phyloP scores from a whole-genome alignment of 2,329 filamentous ascomycete genomes.

The Colletotrichum aenigma region DNA sequence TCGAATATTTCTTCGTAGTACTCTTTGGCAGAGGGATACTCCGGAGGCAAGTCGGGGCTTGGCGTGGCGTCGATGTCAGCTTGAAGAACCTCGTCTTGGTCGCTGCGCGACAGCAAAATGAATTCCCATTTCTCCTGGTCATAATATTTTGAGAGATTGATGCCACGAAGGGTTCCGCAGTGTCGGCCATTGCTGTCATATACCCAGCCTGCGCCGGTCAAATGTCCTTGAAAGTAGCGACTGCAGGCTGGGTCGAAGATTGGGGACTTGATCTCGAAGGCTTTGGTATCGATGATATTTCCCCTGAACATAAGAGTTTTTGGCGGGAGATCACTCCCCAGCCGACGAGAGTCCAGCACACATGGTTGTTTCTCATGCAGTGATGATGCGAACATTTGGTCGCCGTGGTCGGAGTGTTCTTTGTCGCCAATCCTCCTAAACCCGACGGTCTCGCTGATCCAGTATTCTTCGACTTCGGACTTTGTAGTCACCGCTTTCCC shows the following conservation, averaged over 20 bases:
- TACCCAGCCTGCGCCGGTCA: background rate
- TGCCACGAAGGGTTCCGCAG: background rate
- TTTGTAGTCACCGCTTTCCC: background rate
- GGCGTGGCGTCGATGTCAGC: background rate
- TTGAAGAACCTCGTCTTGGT: background rate
- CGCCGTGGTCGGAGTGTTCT: background rate
- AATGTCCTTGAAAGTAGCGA: background rate
- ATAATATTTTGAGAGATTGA: background rate
- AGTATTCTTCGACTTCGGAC: background rate
- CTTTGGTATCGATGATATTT: fast-evolving
- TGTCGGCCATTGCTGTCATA: background rate
- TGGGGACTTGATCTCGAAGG: background rate
- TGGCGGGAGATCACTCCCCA: background rate
- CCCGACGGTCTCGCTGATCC: background rate
- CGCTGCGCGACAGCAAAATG: background rate
- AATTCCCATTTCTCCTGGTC: background rate
- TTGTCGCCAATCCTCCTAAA: background rate
- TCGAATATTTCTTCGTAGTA: constrained; percentile 4
- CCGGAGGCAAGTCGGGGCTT: background rate
- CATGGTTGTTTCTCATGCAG: background rate
- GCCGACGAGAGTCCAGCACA: fast-evolving
- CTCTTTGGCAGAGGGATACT: background rate
- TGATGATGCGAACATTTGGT: background rate
- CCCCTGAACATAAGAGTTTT: background rate
- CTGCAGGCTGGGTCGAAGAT: background rate